Conservation (phyloP, 2,329 filamentous ascomycete species). For the Neonectria punicea region DNA sequence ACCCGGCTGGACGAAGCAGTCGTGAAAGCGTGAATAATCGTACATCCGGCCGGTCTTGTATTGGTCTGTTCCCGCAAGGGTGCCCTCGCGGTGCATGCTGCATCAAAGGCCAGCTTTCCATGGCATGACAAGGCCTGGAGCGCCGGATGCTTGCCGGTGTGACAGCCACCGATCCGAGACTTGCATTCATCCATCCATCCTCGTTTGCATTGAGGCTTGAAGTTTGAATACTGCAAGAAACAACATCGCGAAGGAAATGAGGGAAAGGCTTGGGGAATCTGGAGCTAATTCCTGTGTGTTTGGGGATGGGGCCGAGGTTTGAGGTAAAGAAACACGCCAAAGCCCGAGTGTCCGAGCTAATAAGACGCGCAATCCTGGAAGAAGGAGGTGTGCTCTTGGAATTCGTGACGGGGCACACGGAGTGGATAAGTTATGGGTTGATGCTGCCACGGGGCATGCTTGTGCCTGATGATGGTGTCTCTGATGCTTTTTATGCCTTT, state of each 20-base stretch:
- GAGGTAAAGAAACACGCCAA: slow-evolving; percentile 8
- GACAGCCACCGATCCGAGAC: slow-evolving; percentile 23
- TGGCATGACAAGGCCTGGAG: slow-evolving; percentile 5
- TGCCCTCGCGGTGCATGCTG: slow-evolving; percentile 16
- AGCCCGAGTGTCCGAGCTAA: slow-evolving; percentile 7
- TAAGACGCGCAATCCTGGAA: background rate
- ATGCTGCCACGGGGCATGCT: background rate
- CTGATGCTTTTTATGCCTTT: slow-evolving; percentile 8
- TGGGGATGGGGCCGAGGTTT: background rate
- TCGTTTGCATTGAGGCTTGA: slow-evolving; percentile 12
- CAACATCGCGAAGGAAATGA: background rate
- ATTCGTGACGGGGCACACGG: background rate
- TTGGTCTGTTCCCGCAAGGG: slow-evolving; percentile 19
- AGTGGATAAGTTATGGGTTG: slow-evolving; percentile 1
- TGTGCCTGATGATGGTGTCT: slow-evolving; percentile 3
- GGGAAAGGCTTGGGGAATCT: background rate
- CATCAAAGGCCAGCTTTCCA: slow-evolving; percentile 27
- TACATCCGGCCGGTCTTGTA: slow-evolving; percentile 19
- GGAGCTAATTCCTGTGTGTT: background rate
- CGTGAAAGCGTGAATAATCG: slow-evolving; percentile 21
- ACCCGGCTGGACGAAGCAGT: slow-evolving; percentile 22
- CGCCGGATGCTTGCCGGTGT: slow-evolving; percentile 31
- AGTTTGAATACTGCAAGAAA: background rate
- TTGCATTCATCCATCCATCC: slow-evolving; percentile 8
- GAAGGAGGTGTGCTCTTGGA: background rate